A percentile compares a stretch with the other conserved stretches of the same genome.
Conservation (phyloP, 805 yeast genomes). For the Ogataea degrootiae region DNA sequence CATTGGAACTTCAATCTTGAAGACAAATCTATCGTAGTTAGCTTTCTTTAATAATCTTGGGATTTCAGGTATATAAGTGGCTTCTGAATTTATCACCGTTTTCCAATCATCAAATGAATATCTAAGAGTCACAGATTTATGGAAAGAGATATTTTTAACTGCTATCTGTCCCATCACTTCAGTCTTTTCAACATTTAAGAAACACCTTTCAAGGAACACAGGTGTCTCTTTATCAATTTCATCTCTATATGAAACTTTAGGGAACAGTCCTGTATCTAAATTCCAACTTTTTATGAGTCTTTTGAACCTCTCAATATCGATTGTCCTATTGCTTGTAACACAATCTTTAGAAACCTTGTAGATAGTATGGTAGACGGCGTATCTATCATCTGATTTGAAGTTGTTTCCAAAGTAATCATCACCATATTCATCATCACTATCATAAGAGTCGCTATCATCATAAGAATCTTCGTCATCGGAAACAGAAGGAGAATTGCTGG, state of each 20-base stretch:
- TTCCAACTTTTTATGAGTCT: conserved; percentile 37
- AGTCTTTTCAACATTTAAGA: conserved; percentile 53
- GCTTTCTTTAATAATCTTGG: conserved; percentile 45
- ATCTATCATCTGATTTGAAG: conserved; percentile 4
- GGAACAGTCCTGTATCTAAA: conserved; percentile 38
- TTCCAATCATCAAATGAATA: conserved; percentile 80
- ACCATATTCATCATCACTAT: conserved; percentile 21
- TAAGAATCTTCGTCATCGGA: conserved; percentile 30
- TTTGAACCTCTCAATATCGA: conserved; percentile 18
- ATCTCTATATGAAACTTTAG: conserved; percentile 40
- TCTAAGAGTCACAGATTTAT: conserved; percentile 62
- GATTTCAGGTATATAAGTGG: conserved; percentile 52
- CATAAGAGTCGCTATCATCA: conserved; percentile 23
- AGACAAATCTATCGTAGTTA: conserved; percentile 66
- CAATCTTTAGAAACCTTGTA: conserved; percentile 17
- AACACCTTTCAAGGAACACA: conserved; percentile 63
- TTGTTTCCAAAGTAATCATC: conserved; percentile 7
- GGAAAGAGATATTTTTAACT: conserved; percentile 67
- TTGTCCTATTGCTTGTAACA: conserved; percentile 8
- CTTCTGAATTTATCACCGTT: conserved; percentile 65
- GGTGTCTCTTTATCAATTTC: conserved; percentile 36
- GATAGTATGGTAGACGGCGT: conserved; percentile 9
- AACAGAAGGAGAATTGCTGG: conserved; percentile 54
- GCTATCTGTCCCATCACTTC: conserved; percentile 69
- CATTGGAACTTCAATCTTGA: conserved; percentile 49